These are phyloP conservation scores for Paradendryphiella salina DNA, from an alignment of 2,329 filamentous ascomycete species.

Conservation along the genomic window DNA sequence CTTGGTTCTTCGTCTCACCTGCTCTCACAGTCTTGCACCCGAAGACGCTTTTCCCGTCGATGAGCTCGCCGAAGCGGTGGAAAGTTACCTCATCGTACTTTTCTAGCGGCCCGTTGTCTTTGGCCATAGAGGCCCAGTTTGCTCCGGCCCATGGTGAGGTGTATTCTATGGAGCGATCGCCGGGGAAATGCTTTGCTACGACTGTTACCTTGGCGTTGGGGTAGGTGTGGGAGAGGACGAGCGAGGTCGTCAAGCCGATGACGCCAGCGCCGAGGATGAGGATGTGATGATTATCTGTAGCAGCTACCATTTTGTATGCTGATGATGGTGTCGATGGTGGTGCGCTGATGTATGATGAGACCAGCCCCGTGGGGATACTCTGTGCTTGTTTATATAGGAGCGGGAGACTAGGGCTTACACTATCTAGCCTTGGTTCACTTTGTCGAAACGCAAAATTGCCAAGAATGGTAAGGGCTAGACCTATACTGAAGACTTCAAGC, in stretches of 20 bases:
- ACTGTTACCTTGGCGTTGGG: slow-evolving; percentile 66
- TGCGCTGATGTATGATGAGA: too few relatives aligned
- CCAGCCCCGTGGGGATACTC: too few relatives aligned
- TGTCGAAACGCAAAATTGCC: background rate
- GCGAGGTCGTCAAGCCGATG: slow-evolving; percentile 66
- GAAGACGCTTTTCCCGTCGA: slow-evolving; percentile 29
- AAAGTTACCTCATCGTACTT: slow-evolving; percentile 41
- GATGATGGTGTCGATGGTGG: background rate
- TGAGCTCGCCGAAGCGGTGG: slow-evolving; percentile 31
- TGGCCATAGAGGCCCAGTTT: slow-evolving; percentile 66
- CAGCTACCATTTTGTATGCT: slow-evolving; percentile 15
- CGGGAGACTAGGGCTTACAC: too few relatives aligned
- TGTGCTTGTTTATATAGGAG: too few relatives aligned
- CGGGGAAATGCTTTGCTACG: slow-evolving; percentile 86
- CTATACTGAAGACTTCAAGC: background rate
- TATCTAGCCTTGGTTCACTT: too few relatives aligned
- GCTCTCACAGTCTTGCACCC: slow-evolving; percentile 18
- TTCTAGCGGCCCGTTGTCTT: slow-evolving; percentile 40
- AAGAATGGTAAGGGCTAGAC: background rate
- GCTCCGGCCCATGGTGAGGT: slow-evolving; percentile 87
- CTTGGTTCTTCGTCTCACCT: slow-evolving; percentile 12
- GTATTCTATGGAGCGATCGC: slow-evolving; percentile 90
- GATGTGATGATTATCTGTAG: slow-evolving; percentile 21
- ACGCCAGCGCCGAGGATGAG: slow-evolving; percentile 61
- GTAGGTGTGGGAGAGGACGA: slow-evolving; percentile 60